Percentiles rank a stretch among this genome's conserved stretches.
phyloP scores from a whole-genome alignment of 129 eudicot genomes.

The Tanacetum coccineum region DNA sequence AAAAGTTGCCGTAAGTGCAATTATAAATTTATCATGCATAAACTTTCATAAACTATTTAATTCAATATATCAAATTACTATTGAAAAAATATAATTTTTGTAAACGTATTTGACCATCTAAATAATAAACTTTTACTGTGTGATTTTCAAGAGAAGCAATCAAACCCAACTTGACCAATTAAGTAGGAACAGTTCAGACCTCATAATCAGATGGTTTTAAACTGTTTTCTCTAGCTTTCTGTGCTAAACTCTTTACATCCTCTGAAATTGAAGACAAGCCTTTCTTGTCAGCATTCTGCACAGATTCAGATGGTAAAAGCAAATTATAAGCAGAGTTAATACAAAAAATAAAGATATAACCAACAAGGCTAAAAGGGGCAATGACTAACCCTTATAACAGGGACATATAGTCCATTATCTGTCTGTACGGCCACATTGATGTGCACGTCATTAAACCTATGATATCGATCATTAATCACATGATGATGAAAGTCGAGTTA shows the following conservation, averaged over 20 bases:
- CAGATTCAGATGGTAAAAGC: background rate
- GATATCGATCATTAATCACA: slow-evolving; percentile 13
- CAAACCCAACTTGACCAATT: no score
- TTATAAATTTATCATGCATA: no score
- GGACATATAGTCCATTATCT: slow-evolving; percentile 89
- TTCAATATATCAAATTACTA: no score
- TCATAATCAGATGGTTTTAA: slow-evolving; percentile 89
- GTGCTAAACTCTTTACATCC: slow-evolving; percentile 76
- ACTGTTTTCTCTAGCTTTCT: slow-evolving; percentile 80
- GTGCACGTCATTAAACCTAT: slow-evolving; percentile 80
- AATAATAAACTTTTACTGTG: background rate
- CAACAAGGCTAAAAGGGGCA: background rate
- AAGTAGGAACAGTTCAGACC: slow-evolving; percentile 32
- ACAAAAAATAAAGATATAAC: background rate
- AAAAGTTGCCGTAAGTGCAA: no score
- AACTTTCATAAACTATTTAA: no score
- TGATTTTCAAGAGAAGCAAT: no score
- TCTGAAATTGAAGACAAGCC: slow-evolving; percentile 74
- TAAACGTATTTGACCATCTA: no score
- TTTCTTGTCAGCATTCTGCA: slow-evolving; percentile 89
- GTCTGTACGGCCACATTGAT: slow-evolving; percentile 98
- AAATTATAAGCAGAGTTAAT: no score
- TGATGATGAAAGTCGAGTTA: no score
- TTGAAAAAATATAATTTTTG: no score
- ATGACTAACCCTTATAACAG: slow-evolving; percentile 68